Base-by-base conservation (phyloP, 495 filamentous ascomycete genomes). In the Parathielavia hyrcaniae region DNA sequence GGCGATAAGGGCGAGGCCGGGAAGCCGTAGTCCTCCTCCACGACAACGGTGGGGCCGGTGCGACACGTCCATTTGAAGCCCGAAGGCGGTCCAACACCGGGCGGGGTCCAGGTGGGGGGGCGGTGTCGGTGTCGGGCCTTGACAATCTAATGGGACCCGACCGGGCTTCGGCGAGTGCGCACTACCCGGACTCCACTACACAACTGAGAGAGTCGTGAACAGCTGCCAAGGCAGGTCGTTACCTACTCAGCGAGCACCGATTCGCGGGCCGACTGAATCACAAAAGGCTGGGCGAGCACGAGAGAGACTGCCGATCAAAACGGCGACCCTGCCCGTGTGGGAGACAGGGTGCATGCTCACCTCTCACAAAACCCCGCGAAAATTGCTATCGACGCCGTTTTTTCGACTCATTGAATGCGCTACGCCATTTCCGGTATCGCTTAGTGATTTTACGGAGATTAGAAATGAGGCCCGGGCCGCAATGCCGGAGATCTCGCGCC, bases 1-100 rank as follows among this genome's bases (percentile, higher is more conserved):
- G 10, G 52, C 52, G 52, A 54, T 45, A n/a, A 54, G 52, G 22
- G 30, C 39, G 40, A 54, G 17, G 30, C 45, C 45, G 9, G 52
- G 52, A 1, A 54, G 40, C 12, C 39, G 52, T 9, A 7, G 13
- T 2, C 39, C 10, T 20, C 40, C n/a, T 9, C 23, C 40, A 5
- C 39, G 52, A 10, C 30, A 41, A 11, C 52, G 40, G 10, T 30
- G 52, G 1, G 30, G 23, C n/a, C n/a, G 52, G 6, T 13, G 16
- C 9, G 35, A n/a, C 4, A 40, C 16, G n/a, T 45, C 52, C 52
- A 54, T 54, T 6, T 38, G 36, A 36, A 12, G 11, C 20, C 32
- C 26, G 3, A 30, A 6, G 30, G 13, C 45, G n/a, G 32, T n/a
- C 10, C 5, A 13, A 10, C 19, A 22, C 12, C 47, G 13, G 48